Evolutionary conservation across 345 rosid genomes (phyloP), one percentile per base, ranked within the genome.

Genomic region (Eucalyptus sp.): DNA sequence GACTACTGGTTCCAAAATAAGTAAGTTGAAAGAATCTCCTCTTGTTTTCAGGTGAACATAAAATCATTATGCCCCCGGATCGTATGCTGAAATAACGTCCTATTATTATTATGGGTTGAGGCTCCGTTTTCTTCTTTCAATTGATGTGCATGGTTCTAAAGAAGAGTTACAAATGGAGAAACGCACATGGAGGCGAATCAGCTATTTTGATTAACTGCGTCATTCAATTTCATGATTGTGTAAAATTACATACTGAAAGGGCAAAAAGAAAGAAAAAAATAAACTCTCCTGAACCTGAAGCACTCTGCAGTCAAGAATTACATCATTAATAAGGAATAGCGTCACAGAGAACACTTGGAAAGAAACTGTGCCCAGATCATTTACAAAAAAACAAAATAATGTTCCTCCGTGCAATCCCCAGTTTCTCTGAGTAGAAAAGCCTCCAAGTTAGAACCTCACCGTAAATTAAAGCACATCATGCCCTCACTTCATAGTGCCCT

Each of bases 401-500:
- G 15, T 76, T 41, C 84, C 84, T 76, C 84, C 15, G 12, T 16
- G 44, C 50, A 11, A 41, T 41, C 48, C 2, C 48, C 27, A 10
- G 48, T 76, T 76, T 76, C 84, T 20, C 5, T 41, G 8, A 41
- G 84, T 76, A 2, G 41, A 44, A 76, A 41, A 20, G 84, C 29
- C 84, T 76, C 1, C 48, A 76, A 10, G 48, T 76, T 76, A 76
- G 48, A 20, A 20, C 15, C 83, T 76, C 84, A 20, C 29, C 5
- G 15, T 41, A 18, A 76, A 76, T 41, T 76, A 41, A 76, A 41
- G 48, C 48, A 76, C 49, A 14, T 86, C 66, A 89, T 50, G 97
- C 92, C 91, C 99, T 95, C 83, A 98, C 97, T 91, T 97, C 98
- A n/a, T 92, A 98, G 62, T 91, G 93, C 25, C 98, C 99, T 33